Conservation (phyloP, 306 rosid species). For the Canavalia ensiformis region DNA sequence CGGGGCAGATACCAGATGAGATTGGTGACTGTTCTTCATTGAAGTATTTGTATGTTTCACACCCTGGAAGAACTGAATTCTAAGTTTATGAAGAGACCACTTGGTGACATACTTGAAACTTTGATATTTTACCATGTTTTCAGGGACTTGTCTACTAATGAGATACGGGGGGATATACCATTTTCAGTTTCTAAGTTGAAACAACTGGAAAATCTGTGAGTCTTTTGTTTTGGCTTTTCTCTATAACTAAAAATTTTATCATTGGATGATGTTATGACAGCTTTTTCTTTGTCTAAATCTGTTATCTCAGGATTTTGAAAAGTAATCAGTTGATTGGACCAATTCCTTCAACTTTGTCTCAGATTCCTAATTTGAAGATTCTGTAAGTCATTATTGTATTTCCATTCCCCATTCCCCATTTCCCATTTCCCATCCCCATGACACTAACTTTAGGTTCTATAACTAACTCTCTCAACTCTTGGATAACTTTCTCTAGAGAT, state of each 20-base stretch:
- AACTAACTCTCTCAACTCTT: slow-evolving; percentile 31
- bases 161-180: slow-evolving; percentile 90
- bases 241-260: background rate
- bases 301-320: slow-evolving; percentile 69
- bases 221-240: slow-evolving; percentile 25
- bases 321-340: slow-evolving; percentile 90
- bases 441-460: background rate
- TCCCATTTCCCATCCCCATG: background rate
- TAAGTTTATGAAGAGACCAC: slow-evolving; percentile 5
- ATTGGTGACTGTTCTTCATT: slow-evolving; percentile 93
- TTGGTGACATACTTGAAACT: slow-evolving; percentile 4
- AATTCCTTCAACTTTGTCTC: slow-evolving; percentile 94
- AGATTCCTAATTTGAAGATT: slow-evolving; percentile 95
- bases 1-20: slow-evolving; percentile 99
- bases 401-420: background rate
- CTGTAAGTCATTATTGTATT: slow-evolving; percentile 66
- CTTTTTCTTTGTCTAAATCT: background rate
- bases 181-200: slow-evolving; percentile 94
- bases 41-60: slow-evolving; percentile 66
- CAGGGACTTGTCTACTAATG: slow-evolving; percentile 72
- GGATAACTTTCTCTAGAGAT: slow-evolving; percentile 62
- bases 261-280: background rate
- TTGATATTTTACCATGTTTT: slow-evolving; percentile 25
- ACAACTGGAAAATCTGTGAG: slow-evolving; percentile 86
- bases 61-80: background rate